Evolutionary conservation across 176 grass and related monocot genomes (phyloP).

Genomic region (Canna indica): DNA sequence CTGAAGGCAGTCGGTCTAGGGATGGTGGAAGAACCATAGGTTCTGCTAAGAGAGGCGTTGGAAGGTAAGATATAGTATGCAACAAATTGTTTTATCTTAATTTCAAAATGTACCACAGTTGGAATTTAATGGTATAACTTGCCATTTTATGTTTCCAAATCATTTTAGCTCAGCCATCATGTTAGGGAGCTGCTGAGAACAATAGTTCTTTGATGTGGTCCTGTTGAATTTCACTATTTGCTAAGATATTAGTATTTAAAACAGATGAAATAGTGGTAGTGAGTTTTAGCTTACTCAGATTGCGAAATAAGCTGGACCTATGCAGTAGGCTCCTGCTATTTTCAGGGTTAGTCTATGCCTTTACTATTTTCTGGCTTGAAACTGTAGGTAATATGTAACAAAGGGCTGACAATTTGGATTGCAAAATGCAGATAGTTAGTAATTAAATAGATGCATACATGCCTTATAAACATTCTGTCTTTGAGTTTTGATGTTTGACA

Average conservation of each 20-base stretch:
- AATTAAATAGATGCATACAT: too few relatives aligned
- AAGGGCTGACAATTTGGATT: too few relatives aligned
- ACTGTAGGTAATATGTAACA: too few relatives aligned
- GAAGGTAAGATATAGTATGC: conserved; percentile 44
- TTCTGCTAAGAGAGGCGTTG: conserved; percentile 88
- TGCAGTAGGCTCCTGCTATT: background rate
- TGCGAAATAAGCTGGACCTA: background rate
- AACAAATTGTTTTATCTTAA: background rate
- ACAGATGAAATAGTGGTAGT: background rate
- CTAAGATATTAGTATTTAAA: background rate
- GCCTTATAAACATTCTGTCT: too few relatives aligned
- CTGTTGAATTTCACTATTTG: background rate
- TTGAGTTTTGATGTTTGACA: too few relatives aligned
- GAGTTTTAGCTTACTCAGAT: background rate
- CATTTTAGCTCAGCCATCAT: background rate
- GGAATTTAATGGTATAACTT: background rate
- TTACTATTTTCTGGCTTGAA: too few relatives aligned
- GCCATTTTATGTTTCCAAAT: background rate
- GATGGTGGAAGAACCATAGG: conserved; percentile 82
- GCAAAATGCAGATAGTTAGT: too few relatives aligned
- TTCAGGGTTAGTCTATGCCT: too few relatives aligned
- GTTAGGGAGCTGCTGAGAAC: background rate
- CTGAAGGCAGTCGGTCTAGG: conserved; percentile 82
- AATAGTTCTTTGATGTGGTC: background rate
- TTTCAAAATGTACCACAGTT: background rate